phyloP scores from a whole-genome alignment of 208 protist species.

The Angomonas ambiguus region DNA sequence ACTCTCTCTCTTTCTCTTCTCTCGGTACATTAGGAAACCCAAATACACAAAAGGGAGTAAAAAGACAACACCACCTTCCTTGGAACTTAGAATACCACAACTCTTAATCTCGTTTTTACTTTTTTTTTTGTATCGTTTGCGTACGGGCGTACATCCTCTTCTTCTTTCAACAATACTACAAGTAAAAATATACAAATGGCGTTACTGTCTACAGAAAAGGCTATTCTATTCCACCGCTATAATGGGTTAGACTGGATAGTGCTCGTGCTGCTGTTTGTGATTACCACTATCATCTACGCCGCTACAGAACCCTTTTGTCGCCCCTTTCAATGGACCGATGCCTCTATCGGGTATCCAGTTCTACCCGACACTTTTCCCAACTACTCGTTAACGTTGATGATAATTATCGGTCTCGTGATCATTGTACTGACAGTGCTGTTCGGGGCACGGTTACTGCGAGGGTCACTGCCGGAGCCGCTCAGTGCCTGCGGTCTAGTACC shows the following conservation, averaged over 20 bases:
- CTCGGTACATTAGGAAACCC: too few species aligned
- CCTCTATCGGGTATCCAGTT: conserved; percentile 51
- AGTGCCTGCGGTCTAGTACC: conserved; percentile 10
- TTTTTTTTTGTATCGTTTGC: too few species aligned
- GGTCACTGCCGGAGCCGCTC: conserved; percentile 24
- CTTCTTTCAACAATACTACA: too few species aligned
- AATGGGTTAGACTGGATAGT: conserved; percentile 48
- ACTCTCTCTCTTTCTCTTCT: too few species aligned
- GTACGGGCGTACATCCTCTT: too few species aligned
- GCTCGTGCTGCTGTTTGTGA: conserved; percentile 16
- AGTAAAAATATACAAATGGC: too few species aligned
- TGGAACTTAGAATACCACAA: too few species aligned
- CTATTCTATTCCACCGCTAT: conserved; percentile 19
- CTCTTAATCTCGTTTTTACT: too few species aligned
- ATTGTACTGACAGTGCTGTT: conserved; percentile 37
- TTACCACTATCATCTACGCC: conserved; percentile 11
- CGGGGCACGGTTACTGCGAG: conserved; percentile 25
- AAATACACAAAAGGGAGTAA: too few species aligned
- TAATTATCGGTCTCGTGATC: conserved; percentile 25
- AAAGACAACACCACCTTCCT: too few species aligned
- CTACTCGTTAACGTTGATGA: conserved; percentile 48
- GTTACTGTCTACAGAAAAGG: background rate
- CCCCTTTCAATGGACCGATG: conserved; percentile 67
- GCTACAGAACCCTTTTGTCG: conserved; percentile 45
- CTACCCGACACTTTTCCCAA: conserved; percentile 50